phyloP scores from a whole-genome alignment of 2,329 filamentous ascomycete genomes.

The Penicillium nordicum region DNA sequence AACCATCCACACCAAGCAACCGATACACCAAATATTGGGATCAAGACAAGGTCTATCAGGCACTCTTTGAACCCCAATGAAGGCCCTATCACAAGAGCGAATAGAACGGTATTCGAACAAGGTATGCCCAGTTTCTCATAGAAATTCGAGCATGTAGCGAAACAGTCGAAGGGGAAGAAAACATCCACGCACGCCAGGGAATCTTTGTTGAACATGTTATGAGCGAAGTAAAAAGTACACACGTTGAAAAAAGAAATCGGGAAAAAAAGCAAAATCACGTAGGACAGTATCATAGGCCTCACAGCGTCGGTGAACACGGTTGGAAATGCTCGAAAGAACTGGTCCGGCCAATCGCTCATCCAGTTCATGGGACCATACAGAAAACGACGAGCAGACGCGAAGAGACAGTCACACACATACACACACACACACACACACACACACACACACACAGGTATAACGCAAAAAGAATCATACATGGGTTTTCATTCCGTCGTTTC shows the following conservation, averaged over 20 bases:
- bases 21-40: not conserved
- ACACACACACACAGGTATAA: slow-evolving; percentile 22
- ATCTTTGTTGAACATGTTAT: slow-evolving; percentile 24
- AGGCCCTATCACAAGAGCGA: not conserved
- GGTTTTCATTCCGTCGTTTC: slow-evolving; percentile 22
- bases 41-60: not conserved
- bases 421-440: slow-evolving; percentile 21
- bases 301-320: slow-evolving; percentile 30
- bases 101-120: not conserved
- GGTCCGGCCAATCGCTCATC: slow-evolving; percentile 35
- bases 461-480: slow-evolving; percentile 29
- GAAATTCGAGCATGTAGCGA: slow-evolving; percentile 1
- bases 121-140: not conserved
- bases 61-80: not conserved
- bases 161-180: slow-evolving; percentile 4
- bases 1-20: not conserved
- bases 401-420: slow-evolving; percentile 20
- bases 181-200: slow-evolving; percentile 19
- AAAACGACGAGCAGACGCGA: slow-evolving; percentile 16
- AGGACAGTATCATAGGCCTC: slow-evolving; percentile 34
- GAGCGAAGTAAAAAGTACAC: slow-evolving; percentile 22
- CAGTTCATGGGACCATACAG: slow-evolving; percentile 33
- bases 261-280: slow-evolving; percentile 26
- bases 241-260: slow-evolving; percentile 15
- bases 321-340: slow-evolving; percentile 37